Evolutionary conservation across 176 grass and related monocot species (phyloP).

Genomic region (Cenchrus fungigraminus): DNA sequence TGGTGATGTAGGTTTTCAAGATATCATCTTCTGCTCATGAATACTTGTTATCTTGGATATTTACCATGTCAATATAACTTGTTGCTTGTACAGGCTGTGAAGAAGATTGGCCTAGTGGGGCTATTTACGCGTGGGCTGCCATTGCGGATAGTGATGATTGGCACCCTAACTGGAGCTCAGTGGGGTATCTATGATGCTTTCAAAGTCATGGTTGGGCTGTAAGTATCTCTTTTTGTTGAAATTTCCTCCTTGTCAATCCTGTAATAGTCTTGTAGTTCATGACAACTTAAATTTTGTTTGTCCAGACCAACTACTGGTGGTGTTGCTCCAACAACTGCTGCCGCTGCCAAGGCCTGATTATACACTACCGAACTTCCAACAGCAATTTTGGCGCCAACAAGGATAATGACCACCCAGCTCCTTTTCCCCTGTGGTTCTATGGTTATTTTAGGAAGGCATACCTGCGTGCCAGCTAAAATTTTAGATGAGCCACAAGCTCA

Average conservation of each 20-base stretch:
- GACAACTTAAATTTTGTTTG: background rate
- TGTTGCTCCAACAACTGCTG: constrained; percentile 49
- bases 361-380: background rate
- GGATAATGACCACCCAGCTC: constrained; percentile 22
- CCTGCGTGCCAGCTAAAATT: background rate
- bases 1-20: constrained; percentile 59
- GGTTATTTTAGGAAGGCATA: constrained; percentile 1
- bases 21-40: background rate
- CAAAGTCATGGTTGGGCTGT: constrained; percentile 91
- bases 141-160: constrained; percentile 83
- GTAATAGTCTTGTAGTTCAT: background rate
- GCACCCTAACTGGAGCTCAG: constrained; percentile 76
- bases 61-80: background rate
- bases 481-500: background rate
- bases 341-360: constrained; percentile 29
- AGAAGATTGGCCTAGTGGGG: constrained; percentile 72
- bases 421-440: background rate
- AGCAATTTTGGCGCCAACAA: background rate
- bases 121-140: constrained; percentile 75
- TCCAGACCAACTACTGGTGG: constrained; percentile 76
- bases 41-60: background rate
- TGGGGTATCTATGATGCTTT: constrained; percentile 88
- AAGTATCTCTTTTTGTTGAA: constrained; percentile 37
- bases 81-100: constrained; percentile 68
- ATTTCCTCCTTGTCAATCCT: background rate